Evolutionary conservation across 176 grass and related monocot species (phyloP), one percentile per base, ranked within the genome.

Genomic region (Microstegium vimineum): DNA sequence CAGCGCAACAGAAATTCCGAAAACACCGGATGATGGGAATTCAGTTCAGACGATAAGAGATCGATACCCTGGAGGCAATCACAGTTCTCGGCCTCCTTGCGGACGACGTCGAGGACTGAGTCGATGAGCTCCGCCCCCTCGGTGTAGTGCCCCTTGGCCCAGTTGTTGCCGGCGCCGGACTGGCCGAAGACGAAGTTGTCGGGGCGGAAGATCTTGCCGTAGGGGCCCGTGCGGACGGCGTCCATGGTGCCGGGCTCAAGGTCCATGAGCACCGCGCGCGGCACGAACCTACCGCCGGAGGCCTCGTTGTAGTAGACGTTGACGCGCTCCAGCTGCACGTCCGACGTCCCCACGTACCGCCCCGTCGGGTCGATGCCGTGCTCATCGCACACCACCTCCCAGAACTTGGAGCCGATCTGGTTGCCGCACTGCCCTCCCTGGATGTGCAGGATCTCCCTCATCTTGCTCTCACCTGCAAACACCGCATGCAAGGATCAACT

Each of bases 101-200:
- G 89, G 17, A 98, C 95, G 59, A 98, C 95, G 75, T 98, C 95
- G 71, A 98, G 89, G 72, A 98, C 90, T 2, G 92, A 84, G 72
- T 98, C 95, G 71, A 98, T 94, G 81, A 97, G 86, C 89, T 97
- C 91, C 0, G 94, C 94, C 47, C 94, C 94, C 87, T 97, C 94
- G 34, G 94, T 97, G 83, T 97, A 97, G 90, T 97, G 94, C 0
- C 94, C 94, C 88, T 97, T 97, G 57, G 92, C 94, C 94, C 92
- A 97, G 94, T 97, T 97, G 86, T 97, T 97, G 2, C 92, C 92
- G 10, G 94, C 94, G 11, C 94, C 94, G 10, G 92, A 92, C 86
- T 97, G 92, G 32, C 92, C 92, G 80, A 94, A 94, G 42, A 97
- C 90, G 87, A 97, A 97, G 84, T 94, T 97, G 37, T 97, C 94